phyloP scores from a whole-genome alignment of 2,329 filamentous ascomycete species.

The Aspergillus jensenii region DNA sequence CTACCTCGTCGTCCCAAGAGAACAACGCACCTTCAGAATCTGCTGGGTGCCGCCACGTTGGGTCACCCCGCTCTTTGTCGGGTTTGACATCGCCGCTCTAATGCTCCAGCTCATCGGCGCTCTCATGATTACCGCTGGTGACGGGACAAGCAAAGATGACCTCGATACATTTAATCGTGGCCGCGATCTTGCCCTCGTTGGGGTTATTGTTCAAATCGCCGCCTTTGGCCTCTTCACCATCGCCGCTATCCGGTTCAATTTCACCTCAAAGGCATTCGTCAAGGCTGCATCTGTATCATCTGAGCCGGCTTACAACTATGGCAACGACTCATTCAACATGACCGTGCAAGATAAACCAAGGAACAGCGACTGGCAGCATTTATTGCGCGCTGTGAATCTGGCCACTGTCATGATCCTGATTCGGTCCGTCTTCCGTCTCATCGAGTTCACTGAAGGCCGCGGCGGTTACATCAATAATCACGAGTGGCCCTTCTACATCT shows the following conservation, averaged over 20 bases:
- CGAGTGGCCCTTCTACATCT: slow-evolving; percentile 47
- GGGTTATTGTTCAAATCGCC: slow-evolving; percentile 45
- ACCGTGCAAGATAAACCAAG: slow-evolving; percentile 11
- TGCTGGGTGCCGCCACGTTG: slow-evolving; percentile 39
- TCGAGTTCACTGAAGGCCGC: slow-evolving; percentile 49
- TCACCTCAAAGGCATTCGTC: slow-evolving; percentile 43
- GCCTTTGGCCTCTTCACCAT: slow-evolving; percentile 51
- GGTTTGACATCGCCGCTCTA: slow-evolving; percentile 41
- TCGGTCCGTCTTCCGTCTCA: slow-evolving; percentile 48
- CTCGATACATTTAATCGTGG: slow-evolving; percentile 33
- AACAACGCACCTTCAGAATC: slow-evolving; percentile 32
- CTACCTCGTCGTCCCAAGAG: slow-evolving; percentile 38
- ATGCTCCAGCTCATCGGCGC: slow-evolving; percentile 40
- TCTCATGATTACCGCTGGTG: slow-evolving; percentile 42
- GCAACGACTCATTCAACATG: neutral
- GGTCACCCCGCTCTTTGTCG: slow-evolving; percentile 44
- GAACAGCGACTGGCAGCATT: slow-evolving; percentile 31
- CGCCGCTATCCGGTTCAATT: slow-evolving; percentile 49
- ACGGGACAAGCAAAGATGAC: slow-evolving; percentile 20
- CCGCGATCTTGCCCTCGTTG: slow-evolving; percentile 40
- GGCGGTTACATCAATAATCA: slow-evolving; percentile 42
- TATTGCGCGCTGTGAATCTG: slow-evolving; percentile 33
- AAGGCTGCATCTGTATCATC: slow-evolving; percentile 23
- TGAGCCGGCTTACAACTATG: slow-evolving; percentile 16
- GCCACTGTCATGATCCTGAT: slow-evolving; percentile 34